phyloP scores from a whole-genome alignment of 2,329 filamentous ascomycete genomes.

The Aspergillus sp. region DNA sequence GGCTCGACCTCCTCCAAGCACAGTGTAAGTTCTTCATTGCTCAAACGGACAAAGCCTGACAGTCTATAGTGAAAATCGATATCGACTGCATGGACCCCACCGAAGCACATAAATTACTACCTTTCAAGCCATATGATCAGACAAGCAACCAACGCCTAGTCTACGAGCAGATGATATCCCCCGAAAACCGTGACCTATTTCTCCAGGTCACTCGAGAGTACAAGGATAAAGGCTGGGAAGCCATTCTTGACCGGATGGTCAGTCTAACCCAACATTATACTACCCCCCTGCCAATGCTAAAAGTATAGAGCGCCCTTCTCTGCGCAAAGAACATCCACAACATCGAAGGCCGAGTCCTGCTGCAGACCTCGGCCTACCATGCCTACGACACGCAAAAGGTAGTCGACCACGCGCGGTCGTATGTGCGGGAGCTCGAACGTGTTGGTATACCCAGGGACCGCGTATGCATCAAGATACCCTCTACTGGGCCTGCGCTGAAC shows the following conservation, averaged over 20 bases:
- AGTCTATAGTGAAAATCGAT: background rate
- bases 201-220: background rate
- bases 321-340: conserved; percentile 39
- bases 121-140: background rate
- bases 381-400: conserved; percentile 49
- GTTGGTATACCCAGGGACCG: conserved; percentile 47
- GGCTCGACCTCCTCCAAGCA: too few relatives aligned
- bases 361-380: conserved; percentile 50
- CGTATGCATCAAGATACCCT: conserved; percentile 54
- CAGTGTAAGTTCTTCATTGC: too few relatives aligned
- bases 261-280: background rate
- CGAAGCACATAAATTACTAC: background rate
- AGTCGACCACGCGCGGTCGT: conserved; percentile 48
- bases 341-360: conserved; percentile 49
- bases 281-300: background rate
- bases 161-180: background rate
- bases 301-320: background rate
- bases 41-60: too few relatives aligned
- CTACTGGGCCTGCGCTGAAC: conserved; percentile 49
- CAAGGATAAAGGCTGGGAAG: background rate
- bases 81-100: background rate
- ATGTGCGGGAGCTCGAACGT: conserved; percentile 47
- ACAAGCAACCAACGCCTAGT: background rate
- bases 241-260: background rate
- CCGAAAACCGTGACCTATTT: background rate